Base-by-base conservation (phyloP, 2,329 filamentous ascomycete genomes). In the Fusarium torreyae region DNA sequence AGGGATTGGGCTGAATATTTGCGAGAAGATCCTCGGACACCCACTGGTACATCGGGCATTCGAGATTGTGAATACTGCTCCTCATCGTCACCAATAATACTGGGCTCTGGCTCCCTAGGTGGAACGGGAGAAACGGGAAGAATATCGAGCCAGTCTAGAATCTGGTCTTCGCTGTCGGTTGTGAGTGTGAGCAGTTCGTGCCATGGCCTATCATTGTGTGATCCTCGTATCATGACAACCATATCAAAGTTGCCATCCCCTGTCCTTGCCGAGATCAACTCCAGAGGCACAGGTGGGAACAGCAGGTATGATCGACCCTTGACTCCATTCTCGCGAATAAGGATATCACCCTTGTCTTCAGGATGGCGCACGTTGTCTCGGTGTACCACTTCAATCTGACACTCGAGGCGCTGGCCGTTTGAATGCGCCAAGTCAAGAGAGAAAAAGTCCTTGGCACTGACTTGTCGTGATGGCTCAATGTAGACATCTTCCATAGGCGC, bases 391-490 rank as follows among this genome's bases (percentile, higher is more conserved):
- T 99, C 96, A 17, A 97, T 89, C 72, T 92, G 92, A 76, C 96
- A 98, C 73, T 94, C 93, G 44, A 99, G 86, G 63, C 94, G 87
- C 77, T 98, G 95, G 3, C 95, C 94, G 74, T 89, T 97, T 2
- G 95, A 97, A 78, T 99, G 96, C 51, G 88, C 86, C 15, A 99
- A 81, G 63, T 94, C 91, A 72, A 99, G 85, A 59, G 92, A 91
- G 77, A 99, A 99, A 71, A 92, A 89, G 78, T 99, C 96, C 74
- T 97, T 91, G 45, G 95, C 94, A 68, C 89, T 91, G 42, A 99
- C 97, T 75, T 94, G 93, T 57, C 94, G 89, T 39, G 83, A 87
- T n/a, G 88, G 85, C 75, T 97, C 91, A 57, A 98, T 90, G 43
- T 82, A 84, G 11, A 96, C 88, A 56, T 88, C 88, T 34, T 89